Conservation (phyloP, 2,329 filamentous ascomycete species). For the Colletotrichum orchidophilum region DNA sequence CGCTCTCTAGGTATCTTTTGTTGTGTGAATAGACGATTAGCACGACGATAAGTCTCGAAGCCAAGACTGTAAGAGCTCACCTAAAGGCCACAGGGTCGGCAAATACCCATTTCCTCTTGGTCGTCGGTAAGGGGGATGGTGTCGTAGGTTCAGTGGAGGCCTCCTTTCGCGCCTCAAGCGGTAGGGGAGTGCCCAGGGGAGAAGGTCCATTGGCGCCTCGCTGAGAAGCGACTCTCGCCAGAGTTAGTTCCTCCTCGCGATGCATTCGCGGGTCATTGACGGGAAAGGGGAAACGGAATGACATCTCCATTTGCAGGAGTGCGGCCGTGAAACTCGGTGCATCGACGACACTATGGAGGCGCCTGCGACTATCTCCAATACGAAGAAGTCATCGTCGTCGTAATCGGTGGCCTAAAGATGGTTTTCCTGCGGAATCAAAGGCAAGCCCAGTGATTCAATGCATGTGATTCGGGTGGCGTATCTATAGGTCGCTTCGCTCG, state of each 20-base stretch:
- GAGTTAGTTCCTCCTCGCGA: conserved; percentile 50
- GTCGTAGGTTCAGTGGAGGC: conserved; percentile 21
- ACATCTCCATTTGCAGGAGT: conserved; percentile 43
- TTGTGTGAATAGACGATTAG: neutral
- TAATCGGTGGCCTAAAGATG: neutral
- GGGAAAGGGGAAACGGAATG: conserved; percentile 48
- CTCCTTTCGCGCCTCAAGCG: conserved; percentile 27
- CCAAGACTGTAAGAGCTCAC: conserved; percentile 44
- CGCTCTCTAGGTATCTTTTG: conserved; percentile 82
- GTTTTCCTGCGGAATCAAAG: neutral
- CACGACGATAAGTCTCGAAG: neutral
- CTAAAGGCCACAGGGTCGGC: conserved; percentile 67
- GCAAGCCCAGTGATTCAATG: neutral
- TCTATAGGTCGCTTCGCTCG: neutral
- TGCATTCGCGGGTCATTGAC: conserved; percentile 43
- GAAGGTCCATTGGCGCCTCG: conserved; percentile 37
- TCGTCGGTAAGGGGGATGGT: conserved; percentile 37
- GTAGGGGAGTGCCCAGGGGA: conserved; percentile 28
- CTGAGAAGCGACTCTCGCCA: conserved; percentile 44
- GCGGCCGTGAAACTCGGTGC: conserved; percentile 6
- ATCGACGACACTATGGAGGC: conserved; percentile 19
- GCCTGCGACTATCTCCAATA: conserved; percentile 20
- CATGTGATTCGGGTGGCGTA: conserved; percentile 26
- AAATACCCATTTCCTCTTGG: conserved; percentile 61
- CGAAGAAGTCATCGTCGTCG: conserved; percentile 20